Evolutionary conservation across 257 asterid genomes (phyloP), one percentile per base, ranked within the genome.

Genomic region (Solanum chiquidenum): DNA sequence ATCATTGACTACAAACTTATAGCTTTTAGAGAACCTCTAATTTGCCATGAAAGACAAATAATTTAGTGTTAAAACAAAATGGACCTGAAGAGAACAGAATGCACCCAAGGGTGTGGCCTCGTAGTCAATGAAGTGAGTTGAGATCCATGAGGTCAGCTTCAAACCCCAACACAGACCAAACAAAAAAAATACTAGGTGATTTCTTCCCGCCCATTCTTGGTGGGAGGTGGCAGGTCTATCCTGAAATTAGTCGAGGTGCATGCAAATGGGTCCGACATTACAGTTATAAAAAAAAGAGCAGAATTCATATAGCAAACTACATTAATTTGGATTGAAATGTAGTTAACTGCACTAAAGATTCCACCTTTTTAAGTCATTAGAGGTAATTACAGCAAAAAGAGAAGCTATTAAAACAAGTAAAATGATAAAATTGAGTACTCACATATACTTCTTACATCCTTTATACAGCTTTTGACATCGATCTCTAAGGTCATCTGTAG

Each of bases 381-480:
- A 44, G 13, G 16, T 27, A 4, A 79, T 44, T 79, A 79, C 84
- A 79, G 84, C 40, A 77, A 40, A 40, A 40, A 40, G 1, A 76
- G 3, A 77, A 76, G 62, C 21, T 77, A 46, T 16, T 27, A 18
- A 0, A 80, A 68, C 38, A 80, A 44, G 10, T 27, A 23, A 82
- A 46, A 82, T 82, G 85, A 82, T 49, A 82, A 82, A 82, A 46
- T 5, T 83, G 29, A 29, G 7, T 44, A 94, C 99, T 91, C 93
- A 96, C 99, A 92, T 95, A 91, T 92, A 96, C 90, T 96, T 96
- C 92, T 89, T 95, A 89, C 98, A 93, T 82, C 98, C 97, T 89
- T 94, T 94, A 89, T 91, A 90, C 82, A 96, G 94, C 94, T 94
- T 94, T 87, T 94, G 99, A 90, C 99, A 96, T 88, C 99, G 98